Evolutionary conservation across 805 yeast genomes (phyloP).

Genomic region (Maudiozyma serrabonitensis): DNA sequence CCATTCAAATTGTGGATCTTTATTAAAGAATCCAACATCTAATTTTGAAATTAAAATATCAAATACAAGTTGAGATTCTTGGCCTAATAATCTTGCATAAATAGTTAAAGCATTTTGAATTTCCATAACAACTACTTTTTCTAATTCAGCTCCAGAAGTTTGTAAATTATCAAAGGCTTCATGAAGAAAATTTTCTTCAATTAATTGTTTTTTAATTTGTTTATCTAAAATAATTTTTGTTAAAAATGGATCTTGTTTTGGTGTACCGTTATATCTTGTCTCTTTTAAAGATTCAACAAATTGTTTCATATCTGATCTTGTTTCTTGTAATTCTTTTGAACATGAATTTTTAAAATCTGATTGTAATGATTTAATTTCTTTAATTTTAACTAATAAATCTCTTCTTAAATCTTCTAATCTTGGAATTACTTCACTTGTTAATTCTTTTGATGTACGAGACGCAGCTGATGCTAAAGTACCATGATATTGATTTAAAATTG

Average conservation of each 20-base stretch:
- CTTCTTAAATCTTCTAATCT: slow-evolving; percentile 58
- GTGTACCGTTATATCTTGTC: slow-evolving; percentile 36
- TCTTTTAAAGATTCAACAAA: slow-evolving; percentile 57
- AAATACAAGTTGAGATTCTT: slow-evolving; percentile 64
- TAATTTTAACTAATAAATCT: slow-evolving; percentile 74
- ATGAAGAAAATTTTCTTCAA: slow-evolving; percentile 77
- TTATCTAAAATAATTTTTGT: slow-evolving; percentile 62
- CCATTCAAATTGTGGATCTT: slow-evolving; percentile 83
- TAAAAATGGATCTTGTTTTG: slow-evolving; percentile 70
- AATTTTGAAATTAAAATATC: slow-evolving; percentile 56
- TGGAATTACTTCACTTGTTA: slow-evolving; percentile 53
- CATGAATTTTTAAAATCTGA: slow-evolving; percentile 79
- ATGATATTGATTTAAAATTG: slow-evolving; percentile 56
- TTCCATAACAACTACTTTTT: slow-evolving; percentile 76
- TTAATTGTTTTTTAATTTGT: slow-evolving; percentile 66
- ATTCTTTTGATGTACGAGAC: slow-evolving; percentile 47
- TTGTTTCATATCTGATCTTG: slow-evolving; percentile 45
- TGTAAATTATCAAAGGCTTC: slow-evolving; percentile 85
- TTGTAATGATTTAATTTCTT: slow-evolving; percentile 72
- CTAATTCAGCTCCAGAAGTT: slow-evolving; percentile 79
- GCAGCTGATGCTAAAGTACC: slow-evolving; percentile 50
- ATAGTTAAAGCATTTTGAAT: slow-evolving; percentile 71
- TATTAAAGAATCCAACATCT: slow-evolving; percentile 59
- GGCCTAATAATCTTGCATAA: slow-evolving; percentile 61
- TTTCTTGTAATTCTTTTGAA: slow-evolving; percentile 54